Conservation (phyloP, 148 eudicot species). For the Persicaria maculosa region DNA sequence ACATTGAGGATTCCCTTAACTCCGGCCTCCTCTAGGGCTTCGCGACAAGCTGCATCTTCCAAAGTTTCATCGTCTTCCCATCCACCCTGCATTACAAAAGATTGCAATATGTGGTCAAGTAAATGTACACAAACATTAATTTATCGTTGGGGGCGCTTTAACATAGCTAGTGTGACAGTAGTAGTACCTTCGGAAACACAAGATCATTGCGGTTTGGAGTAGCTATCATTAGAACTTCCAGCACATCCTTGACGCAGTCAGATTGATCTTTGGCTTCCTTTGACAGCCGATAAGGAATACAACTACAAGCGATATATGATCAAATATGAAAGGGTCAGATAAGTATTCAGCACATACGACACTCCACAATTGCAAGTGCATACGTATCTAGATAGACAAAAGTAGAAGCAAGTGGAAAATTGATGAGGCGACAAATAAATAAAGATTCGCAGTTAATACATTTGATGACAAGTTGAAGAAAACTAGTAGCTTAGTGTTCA, state of each 20-base stretch:
- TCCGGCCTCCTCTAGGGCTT: conserved; percentile 56
- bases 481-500: neutral
- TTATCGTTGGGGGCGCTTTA: too few relatives aligned
- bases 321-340: neutral
- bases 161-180: too few relatives aligned
- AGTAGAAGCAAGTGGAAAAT: neutral
- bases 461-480: neutral
- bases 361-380: too few relatives aligned
- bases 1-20: conserved; percentile 41
- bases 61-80: conserved; percentile 53
- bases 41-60: conserved; percentile 49
- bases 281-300: conserved; percentile 29
- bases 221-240: conserved; percentile 40
- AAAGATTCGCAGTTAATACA: neutral
- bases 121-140: too few relatives aligned
- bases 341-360: neutral
- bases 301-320: conserved; percentile 13
- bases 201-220: conserved; percentile 36
- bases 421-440: too few relatives aligned
- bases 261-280: conserved; percentile 13
- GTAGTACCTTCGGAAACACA: conserved; percentile 39
- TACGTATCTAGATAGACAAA: neutral
- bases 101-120: too few relatives aligned
- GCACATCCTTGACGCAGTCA: conserved; percentile 14
- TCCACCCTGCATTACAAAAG: conserved; percentile 29